These are phyloP conservation scores for Cercospora berteroae DNA, from an alignment of 2,329 filamentous ascomycete species.

Conservation along the genomic window DNA sequence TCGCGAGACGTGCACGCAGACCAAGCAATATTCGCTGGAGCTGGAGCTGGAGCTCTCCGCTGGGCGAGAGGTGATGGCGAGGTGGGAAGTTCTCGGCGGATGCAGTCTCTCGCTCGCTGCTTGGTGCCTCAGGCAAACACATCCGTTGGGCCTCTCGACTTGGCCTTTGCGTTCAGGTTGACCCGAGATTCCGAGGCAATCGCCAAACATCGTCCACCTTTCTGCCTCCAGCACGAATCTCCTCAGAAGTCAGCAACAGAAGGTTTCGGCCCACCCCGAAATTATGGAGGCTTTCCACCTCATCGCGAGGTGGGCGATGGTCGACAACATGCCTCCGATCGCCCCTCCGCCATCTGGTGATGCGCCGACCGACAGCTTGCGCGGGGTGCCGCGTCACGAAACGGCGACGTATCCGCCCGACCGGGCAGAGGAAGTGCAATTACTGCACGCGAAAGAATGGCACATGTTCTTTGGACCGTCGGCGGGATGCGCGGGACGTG, in stretches of 20 bases:
- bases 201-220: background rate
- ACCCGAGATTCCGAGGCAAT: background rate
- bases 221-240: background rate
- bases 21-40: background rate
- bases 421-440: background rate
- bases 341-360: background rate
- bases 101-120: no score
- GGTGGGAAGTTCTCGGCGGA: no score
- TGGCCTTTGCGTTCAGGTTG: no score
- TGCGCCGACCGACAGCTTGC: background rate
- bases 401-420: background rate
- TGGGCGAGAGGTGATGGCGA: no score
- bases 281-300: background rate
- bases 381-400: background rate
- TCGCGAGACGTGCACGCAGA: background rate
- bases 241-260: background rate
- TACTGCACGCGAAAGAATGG: background rate
- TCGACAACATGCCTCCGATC: background rate
- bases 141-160: no score
- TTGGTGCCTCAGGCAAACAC: no score
- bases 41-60: background rate
- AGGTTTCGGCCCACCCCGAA: background rate
- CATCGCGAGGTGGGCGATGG: background rate
- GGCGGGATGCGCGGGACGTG: background rate
- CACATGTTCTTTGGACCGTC: background rate